Conservation (phyloP, 1,284 basidiomycete species). For the Malassezia japonica region DNA sequence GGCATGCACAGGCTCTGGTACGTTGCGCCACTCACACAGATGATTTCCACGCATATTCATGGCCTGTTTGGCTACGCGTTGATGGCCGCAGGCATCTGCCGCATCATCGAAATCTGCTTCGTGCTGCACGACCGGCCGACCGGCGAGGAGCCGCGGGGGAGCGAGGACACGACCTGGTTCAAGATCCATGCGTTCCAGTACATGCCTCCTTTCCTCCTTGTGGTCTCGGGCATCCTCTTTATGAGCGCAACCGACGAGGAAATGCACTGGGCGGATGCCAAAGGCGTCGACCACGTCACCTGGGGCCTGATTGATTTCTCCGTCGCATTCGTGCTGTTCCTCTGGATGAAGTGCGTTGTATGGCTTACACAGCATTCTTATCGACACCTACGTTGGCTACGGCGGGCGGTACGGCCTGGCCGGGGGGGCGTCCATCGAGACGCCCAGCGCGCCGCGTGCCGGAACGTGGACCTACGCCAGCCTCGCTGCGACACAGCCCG, state of each 20-base stretch:
- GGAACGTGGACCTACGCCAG: neutral
- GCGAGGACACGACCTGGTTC: slow-evolving; percentile 10
- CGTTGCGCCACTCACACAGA: slow-evolving; percentile 54
- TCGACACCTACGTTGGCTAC: slow-evolving; percentile 37
- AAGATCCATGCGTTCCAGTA: slow-evolving; percentile 29
- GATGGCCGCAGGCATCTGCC: slow-evolving; percentile 70
- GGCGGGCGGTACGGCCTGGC: slow-evolving; percentile 30
- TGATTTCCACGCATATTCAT: slow-evolving; percentile 59
- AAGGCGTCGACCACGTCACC: slow-evolving; percentile 40
- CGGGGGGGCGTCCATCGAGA: neutral
- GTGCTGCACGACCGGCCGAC: slow-evolving; percentile 51
- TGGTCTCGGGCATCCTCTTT: slow-evolving; percentile 37
- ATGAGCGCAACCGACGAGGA: slow-evolving; percentile 48
- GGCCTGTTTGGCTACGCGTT: slow-evolving; percentile 72
- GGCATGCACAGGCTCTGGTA: slow-evolving; percentile 74
- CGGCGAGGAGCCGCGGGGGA: slow-evolving; percentile 16
- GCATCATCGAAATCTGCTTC: slow-evolving; percentile 80
- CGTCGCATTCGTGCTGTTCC: slow-evolving; percentile 32
- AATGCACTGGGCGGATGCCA: slow-evolving; percentile 38
- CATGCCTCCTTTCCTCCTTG: slow-evolving; percentile 38
- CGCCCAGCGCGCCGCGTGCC: neutral
- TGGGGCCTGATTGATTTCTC: slow-evolving; percentile 46
- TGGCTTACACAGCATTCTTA: slow-evolving; percentile 21
- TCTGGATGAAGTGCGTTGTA: slow-evolving; percentile 27
- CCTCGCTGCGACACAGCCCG: neutral